Base-by-base conservation (phyloP, 2,329 filamentous ascomycete genomes). In the Triangularia setosa region DNA sequence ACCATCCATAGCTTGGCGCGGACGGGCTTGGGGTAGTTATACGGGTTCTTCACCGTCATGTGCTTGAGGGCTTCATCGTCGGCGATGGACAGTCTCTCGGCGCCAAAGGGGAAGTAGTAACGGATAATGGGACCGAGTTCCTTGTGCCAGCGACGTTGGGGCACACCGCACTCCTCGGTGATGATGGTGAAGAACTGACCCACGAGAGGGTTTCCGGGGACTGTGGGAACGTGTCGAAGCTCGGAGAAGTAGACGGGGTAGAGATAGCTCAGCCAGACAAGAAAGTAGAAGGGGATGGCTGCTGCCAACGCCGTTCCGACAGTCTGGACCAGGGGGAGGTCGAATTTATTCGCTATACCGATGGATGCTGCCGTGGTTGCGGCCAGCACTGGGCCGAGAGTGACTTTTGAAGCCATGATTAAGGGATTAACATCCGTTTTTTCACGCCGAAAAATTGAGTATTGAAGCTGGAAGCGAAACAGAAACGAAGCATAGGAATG, bases 71-170 rank as follows among this genome's bases (percentile, higher is more conserved):
- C 76, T 58, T 78, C 76, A 61, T 81, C 78, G 56, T 79, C 77
- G 64, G 78, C 78, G 54, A 81, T 70, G 3, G 79, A 77, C 8
- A 81, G 73, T 44, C 79, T 74, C 69, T 80, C 79, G 24, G 75
- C 73, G 58, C 79, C 79, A 40, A 80, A 77, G 24, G 79, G 79
- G 64, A 80, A 80, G 73, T 78, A 80, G 66, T 80, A 81, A 61
- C 79, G 75, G 60, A 80, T 75, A 55, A 80, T 78, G 28, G 76
- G 73, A 16, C 78, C 79, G 56, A 79, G 72, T 24, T 75, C 58
- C 40, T 74, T 65, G 68, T 80, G 79, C 79, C 79, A 81, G 64
- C 72, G 64, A 53, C 79, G 75, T 63, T 80, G 78, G 16, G 77
- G 74, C 6, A 79, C 71, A 60, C 79, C 79, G 57, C 75, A 76